phyloP scores from a whole-genome alignment of 495 filamentous ascomycete species.

The Hapsidospora chrysogenum region DNA sequence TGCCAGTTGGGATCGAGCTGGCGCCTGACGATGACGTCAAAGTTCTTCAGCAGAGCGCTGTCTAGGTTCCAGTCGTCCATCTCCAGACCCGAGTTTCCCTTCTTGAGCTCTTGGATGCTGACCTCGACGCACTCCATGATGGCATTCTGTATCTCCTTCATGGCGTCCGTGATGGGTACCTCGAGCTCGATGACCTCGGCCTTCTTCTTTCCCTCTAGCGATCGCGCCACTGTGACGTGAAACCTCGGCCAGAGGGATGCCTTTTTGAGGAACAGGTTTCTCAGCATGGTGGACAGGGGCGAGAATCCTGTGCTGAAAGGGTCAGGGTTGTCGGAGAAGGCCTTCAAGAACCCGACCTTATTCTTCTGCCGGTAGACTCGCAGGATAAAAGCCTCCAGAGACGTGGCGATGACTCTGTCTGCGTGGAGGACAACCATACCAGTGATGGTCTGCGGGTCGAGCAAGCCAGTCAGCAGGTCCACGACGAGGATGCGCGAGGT shows the following conservation, averaged over 20 bases:
- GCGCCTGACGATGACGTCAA: constrained; percentile 73
- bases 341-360: constrained; percentile 83
- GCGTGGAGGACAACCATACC: constrained; percentile 81
- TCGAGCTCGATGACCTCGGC: constrained; percentile 95
- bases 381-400: constrained; percentile 85
- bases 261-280: constrained; percentile 80
- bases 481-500: constrained; percentile 91
- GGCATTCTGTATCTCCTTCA: constrained; percentile 85
- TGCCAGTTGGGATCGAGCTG: constrained; percentile 97
- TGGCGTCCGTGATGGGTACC: constrained; percentile 88
- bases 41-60: constrained; percentile 81
- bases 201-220: constrained; percentile 79
- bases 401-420: constrained; percentile 74
- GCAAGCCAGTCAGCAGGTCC: constrained; percentile 70
- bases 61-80: constrained; percentile 98
- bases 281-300: constrained; percentile 78
- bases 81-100: constrained; percentile 73
- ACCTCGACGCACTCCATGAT: constrained; percentile 94
- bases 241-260: constrained; percentile 90
- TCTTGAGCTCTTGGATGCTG: constrained; percentile 81
- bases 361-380: constrained; percentile 89
- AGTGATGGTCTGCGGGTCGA: constrained; percentile 73
- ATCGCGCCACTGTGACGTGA: constrained; percentile 73
- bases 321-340: constrained; percentile 89
- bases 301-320: constrained; percentile 82